phyloP scores from a whole-genome alignment of 1,284 basidiomycete species.

The Papiliotrema flavescens region DNA sequence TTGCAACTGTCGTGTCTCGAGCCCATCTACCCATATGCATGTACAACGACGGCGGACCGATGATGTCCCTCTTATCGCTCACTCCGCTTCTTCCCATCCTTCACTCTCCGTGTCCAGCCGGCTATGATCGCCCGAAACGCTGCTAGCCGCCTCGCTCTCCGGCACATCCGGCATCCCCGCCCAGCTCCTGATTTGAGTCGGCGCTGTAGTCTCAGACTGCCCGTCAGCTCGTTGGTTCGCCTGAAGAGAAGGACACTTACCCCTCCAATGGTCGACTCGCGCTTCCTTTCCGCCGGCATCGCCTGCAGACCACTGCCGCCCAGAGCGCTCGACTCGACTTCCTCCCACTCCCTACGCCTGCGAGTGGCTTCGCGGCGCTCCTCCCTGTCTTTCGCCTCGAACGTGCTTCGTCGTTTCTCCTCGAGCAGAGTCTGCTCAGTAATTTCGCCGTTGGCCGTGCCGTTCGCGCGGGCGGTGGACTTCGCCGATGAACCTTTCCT shows the following conservation, averaged over 20 bases:
- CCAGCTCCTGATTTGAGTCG: not conserved
- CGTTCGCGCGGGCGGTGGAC: not conserved
- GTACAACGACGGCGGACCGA: not conserved
- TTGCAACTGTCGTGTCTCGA: not conserved
- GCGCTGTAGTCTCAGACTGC: slow-evolving; percentile 13
- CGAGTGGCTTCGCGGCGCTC: slow-evolving; percentile 18
- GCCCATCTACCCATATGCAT: not conserved
- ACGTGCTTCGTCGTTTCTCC: slow-evolving; percentile 8
- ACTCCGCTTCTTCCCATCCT: slow-evolving; percentile 8
- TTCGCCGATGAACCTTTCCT: not conserved
- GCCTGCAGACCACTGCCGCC: slow-evolving; percentile 12
- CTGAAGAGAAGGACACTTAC: slow-evolving; percentile 18
- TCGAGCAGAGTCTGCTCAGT: slow-evolving; percentile 16
- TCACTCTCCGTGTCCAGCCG: not conserved
- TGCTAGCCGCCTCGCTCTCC: slow-evolving; percentile 5
- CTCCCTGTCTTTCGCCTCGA: slow-evolving; percentile 14
- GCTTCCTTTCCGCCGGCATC: slow-evolving; percentile 15
- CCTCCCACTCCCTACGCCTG: slow-evolving; percentile 23
- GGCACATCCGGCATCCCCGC: slow-evolving; percentile 1
- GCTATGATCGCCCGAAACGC: slow-evolving; percentile 9
- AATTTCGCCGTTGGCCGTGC: not conserved
- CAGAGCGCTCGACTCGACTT: slow-evolving; percentile 16
- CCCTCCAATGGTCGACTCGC: slow-evolving; percentile 22
- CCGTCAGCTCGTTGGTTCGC: slow-evolving; percentile 8
- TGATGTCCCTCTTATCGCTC: not conserved